Evolutionary conservation across 1,284 basidiomycete genomes (phyloP), one percentile per base, ranked within the genome.

Genomic region (Meripilus lineatus): DNA sequence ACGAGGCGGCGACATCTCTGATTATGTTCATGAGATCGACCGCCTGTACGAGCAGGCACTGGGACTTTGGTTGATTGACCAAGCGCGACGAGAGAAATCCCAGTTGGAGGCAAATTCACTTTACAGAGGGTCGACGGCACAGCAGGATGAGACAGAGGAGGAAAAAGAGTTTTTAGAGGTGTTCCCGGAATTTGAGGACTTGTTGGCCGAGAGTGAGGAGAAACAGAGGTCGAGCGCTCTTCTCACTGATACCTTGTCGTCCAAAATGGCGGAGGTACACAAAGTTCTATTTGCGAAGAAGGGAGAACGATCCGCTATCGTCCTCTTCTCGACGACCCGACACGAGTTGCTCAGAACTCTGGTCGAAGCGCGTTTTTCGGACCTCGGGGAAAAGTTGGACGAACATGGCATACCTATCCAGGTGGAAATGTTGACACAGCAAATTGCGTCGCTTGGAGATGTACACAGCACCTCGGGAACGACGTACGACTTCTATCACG

Each of bases 141-240:
- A 76, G 8, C 76, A 75, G 10, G 94, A 93, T 49, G 79, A 79
- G 8, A 87, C 89, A 52, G 58, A 75, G 28, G 89, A 95, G 57
- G 89, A 89, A 60, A 71, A 74, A 48, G 94, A 97, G 57, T 91
- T 96, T 59, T 67, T 79, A 20, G 65, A 75, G 2, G 63, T 96
- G 37, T 97, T 98, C 65, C 93, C 94, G 2, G 79, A 82, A 17
- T 97, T 86, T 57, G 85, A 84, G 35, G 76, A 85, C 44, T 74
- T 74, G 20, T 64, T 85, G 10, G 67, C 72, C 18, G 50, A 58
- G 28, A 30, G n/a, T 30, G 10, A n/a, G 28, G 28, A 30, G 28
- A 10, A 10, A 2, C 34, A 36, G n/a, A 36, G 17, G n/a, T n/a
- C n/a, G n/a, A n/a, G n/a, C n/a, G n/a, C n/a, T n/a, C n/a, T n/a